These are phyloP conservation scores for Coix lacrymajobi DNA, from an alignment of 176 grass and related monocot genomes.

Conservation along the genomic window DNA sequence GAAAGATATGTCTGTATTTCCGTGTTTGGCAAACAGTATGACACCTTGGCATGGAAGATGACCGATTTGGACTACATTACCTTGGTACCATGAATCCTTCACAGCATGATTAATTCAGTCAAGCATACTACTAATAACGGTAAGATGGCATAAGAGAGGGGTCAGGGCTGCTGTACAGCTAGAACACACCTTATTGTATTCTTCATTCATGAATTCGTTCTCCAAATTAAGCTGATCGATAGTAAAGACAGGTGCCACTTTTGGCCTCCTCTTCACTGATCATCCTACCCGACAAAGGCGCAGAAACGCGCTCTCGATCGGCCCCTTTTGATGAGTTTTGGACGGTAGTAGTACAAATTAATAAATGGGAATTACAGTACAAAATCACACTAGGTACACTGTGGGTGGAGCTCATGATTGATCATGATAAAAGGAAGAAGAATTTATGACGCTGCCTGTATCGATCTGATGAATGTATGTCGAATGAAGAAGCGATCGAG, in stretches of 20 bases:
- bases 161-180: neutral
- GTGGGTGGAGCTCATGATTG: neutral
- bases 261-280: neutral
- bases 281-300: neutral
- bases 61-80: neutral
- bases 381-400: constrained; percentile 12
- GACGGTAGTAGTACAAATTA: neutral
- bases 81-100: neutral
- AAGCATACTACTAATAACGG: neutral
- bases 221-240: neutral
- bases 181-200: neutral
- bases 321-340: neutral
- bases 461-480: no score
- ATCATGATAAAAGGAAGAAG: neutral
- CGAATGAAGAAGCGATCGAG: no score
- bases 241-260: neutral
- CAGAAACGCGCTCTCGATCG: neutral
- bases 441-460: neutral
- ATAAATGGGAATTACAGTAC: neutral
- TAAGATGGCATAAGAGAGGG: neutral
- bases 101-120: neutral
- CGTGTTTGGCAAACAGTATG: neutral
- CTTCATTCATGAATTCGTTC: neutral
- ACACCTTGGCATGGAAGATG: neutral
- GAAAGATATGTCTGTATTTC: no score